These are phyloP conservation scores for Citrullus mucosospermus DNA, from an alignment of 306 rosid species.

Conservation along the genomic window DNA sequence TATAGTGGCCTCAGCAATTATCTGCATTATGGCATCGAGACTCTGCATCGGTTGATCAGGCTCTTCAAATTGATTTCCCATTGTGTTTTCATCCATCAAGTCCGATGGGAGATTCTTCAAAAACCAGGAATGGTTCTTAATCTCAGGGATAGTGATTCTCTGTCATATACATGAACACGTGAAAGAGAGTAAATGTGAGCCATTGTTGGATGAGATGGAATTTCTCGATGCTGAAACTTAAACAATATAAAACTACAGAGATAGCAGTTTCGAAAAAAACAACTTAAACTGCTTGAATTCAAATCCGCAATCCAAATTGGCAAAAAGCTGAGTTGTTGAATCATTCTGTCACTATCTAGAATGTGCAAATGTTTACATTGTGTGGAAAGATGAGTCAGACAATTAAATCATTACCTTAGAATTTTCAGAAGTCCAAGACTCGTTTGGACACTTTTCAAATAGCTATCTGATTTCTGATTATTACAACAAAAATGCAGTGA, in stretches of 20 bases:
- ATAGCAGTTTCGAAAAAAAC: neutral
- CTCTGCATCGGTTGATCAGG: constrained; percentile 94
- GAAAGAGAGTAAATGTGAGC: neutral
- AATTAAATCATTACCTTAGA: neutral
- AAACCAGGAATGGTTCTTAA: constrained; percentile 71
- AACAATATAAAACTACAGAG: neutral
- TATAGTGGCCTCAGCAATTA: constrained; percentile 81
- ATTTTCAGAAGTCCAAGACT: too few relatives aligned
- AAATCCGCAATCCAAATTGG: neutral
- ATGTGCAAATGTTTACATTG: neutral
- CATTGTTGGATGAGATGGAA: neutral
- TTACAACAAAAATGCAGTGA: neutral
- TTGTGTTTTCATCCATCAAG: constrained; percentile 50
- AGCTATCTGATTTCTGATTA: neutral
- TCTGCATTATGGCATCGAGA: constrained; percentile 70
- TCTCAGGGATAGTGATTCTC: constrained; percentile 80
- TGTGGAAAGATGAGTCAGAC: neutral
- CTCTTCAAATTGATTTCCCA: constrained; percentile 57
- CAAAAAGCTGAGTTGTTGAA: neutral
- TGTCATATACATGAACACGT: constrained; percentile 15
- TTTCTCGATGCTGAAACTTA: neutral
- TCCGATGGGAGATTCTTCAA: constrained; percentile 75
- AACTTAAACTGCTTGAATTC: neutral
- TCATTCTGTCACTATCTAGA: neutral
- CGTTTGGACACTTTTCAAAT: neutral